Base-by-base conservation (phyloP, 2,329 filamentous ascomycete genomes). In the Sclerotinia spermophila region DNA sequence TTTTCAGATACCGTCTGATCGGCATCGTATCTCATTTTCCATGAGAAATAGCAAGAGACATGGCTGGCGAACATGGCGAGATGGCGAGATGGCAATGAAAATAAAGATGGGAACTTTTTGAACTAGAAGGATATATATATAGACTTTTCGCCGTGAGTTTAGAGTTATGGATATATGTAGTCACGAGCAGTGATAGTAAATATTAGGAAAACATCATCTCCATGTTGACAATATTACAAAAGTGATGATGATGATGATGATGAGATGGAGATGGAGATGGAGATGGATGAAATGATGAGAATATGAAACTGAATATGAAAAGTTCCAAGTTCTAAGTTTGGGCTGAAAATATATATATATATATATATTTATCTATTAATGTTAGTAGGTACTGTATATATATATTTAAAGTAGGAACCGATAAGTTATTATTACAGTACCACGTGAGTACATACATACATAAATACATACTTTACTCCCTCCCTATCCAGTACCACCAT, bases 21-120 rank as follows among this genome's bases (percentile, higher is more conserved):
- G 33, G 48, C 61, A 48, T 48, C 30, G 61, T 64, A 64, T 64
- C 13, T 35, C 44, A 48, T 64, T 38, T 38, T 51, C 4, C 19
- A 64, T 51, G 61, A 64, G 61, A 38, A n/a, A 64, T 62, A 24
- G 27, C 42, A 33, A 48, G 42, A 21, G 44, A n/a, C 33, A 62
- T 48, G 21, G 40, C 19, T 48, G 21, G 40, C 19, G 42, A 48
- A 35, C n/a, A 40, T 24, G 27, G 21, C 11, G 59, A 44, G 13
- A n/a, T 11, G 6, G 53, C 53, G 21, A 59, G 56, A 38, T 5
- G 21, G 24, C 24, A 24, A n/a, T 24, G n/a, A 11, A 11, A 42
- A 42, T 3, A 42, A 17, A 27, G 48, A 51, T 51, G 5, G 24
- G 17, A 33, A 56, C 19, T 56, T 33, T 27, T 10, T 30, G 6